These are phyloP conservation scores for Pestalotiopsis sp. DNA, from an alignment of 2,329 filamentous ascomycete species.

Conservation along the genomic window DNA sequence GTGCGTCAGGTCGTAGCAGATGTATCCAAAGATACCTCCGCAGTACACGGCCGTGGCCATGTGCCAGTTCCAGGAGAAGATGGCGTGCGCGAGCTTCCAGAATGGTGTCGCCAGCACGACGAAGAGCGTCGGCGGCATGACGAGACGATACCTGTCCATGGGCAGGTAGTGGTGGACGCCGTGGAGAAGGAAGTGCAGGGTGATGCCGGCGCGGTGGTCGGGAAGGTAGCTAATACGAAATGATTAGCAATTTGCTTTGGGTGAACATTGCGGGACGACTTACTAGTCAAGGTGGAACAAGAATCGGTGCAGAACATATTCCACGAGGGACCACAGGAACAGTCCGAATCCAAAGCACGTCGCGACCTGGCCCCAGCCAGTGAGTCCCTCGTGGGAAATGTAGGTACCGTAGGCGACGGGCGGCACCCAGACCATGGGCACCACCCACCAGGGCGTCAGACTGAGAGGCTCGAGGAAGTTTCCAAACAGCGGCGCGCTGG, in stretches of 20 bases:
- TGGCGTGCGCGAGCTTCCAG: conserved; percentile 82
- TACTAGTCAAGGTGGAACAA: conserved; percentile 94
- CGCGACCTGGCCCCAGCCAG: conserved; percentile 46
- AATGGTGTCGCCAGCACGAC: conserved; percentile 82
- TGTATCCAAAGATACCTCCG: conserved; percentile 92
- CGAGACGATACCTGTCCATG: conserved; percentile 97
- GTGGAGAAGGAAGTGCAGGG: conserved; percentile 89
- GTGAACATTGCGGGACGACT: conserved; percentile 40
- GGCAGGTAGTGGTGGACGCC: conserved; percentile 98
- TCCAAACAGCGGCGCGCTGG: conserved; percentile 90
- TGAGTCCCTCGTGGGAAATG: conserved; percentile 64
- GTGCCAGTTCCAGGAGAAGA: conserved; percentile 87
- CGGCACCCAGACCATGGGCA: conserved; percentile 87
- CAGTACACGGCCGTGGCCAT: conserved; percentile 78
- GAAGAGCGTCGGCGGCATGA: conserved; percentile 95
- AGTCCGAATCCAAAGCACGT: conserved; percentile 73
- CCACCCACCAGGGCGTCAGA: conserved; percentile 91
- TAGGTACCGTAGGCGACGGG: conserved; percentile 72
- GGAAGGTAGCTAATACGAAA: conserved; percentile 74
- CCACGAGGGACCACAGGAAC: conserved; percentile 83
- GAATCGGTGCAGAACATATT: conserved; percentile 87
- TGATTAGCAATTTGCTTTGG: too few relatives aligned
- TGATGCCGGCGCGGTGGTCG: conserved; percentile 86
- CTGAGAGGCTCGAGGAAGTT: conserved; percentile 98
- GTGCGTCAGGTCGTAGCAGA: conserved; percentile 96